A percentile compares a stretch with the other conserved stretches of the same genome.
phyloP scores from a whole-genome alignment of 2,329 filamentous ascomycete genomes.

The Claviceps africana region DNA sequence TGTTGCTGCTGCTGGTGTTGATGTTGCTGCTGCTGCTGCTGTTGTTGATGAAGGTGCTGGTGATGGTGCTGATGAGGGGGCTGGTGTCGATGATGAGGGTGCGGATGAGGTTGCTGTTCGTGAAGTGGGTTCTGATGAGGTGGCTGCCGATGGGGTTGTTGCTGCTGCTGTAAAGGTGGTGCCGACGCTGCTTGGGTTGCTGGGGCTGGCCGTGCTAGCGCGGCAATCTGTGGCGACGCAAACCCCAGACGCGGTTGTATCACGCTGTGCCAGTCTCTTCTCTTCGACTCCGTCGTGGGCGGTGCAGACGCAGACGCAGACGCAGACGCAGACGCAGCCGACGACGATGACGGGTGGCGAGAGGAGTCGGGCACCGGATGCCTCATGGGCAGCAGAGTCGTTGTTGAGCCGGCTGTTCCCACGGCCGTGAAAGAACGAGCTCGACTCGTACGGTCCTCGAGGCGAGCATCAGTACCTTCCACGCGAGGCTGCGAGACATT shows the following conservation, averaged over 20 bases:
- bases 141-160: not conserved
- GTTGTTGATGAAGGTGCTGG: no score
- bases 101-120: not conserved
- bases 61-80: no score
- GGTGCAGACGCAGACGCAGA: not conserved
- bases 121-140: no score
- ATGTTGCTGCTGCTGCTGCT: not conserved
- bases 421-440: not conserved
- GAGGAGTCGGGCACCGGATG: not conserved
- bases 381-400: not conserved
- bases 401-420: not conserved
- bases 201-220: not conserved
- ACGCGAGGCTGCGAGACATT: not conserved
- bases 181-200: not conserved
- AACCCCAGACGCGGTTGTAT: not conserved
- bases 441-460: not conserved
- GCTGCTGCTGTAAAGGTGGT: not conserved
- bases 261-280: conserved; percentile 2
- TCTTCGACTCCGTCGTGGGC: not conserved
- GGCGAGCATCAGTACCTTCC: not conserved
- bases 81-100: not conserved
- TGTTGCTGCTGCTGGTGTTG: not conserved
- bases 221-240: not conserved
- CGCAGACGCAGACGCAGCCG: no score
- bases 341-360: not conserved